phyloP scores from a whole-genome alignment of 352 stramenopile genomes.

The Globisporangium heterothallicum region DNA sequence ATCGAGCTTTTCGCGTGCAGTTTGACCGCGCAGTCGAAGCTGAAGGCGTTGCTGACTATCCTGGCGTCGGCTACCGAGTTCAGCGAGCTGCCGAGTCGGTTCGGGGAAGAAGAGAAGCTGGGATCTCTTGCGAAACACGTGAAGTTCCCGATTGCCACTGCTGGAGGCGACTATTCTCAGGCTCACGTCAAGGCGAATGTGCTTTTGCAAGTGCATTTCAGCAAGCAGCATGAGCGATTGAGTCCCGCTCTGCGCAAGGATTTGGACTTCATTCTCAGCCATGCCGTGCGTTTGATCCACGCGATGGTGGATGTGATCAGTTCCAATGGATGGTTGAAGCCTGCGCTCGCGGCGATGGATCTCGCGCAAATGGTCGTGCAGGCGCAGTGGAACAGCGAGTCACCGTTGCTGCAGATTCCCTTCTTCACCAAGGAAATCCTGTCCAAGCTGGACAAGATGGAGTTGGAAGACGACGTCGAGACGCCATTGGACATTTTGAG shows the following conservation, averaged over 20 bases:
- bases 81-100: constrained; percentile 90
- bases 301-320: constrained; percentile 99
- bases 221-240: constrained; percentile 86
- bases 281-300: constrained; percentile 93
- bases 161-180: constrained; percentile 85
- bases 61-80: constrained; percentile 96
- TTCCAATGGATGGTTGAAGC: constrained; percentile 98
- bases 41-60: constrained; percentile 96
- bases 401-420: constrained; percentile 94
- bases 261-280: constrained; percentile 87
- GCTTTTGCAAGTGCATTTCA: constrained; percentile 97
- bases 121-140: constrained; percentile 93
- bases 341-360: constrained; percentile 98
- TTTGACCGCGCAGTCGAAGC: constrained; percentile 95
- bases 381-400: constrained; percentile 97
- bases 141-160: constrained; percentile 86
- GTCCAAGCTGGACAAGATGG: constrained; percentile 42
- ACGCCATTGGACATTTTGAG: constrained; percentile 85
- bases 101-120: constrained; percentile 92
- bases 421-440: constrained; percentile 94
- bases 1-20: constrained; percentile 98
- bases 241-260: constrained; percentile 91
- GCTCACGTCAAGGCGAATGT: constrained; percentile 96
- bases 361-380: constrained; percentile 99
- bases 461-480: constrained; percentile 69